A percentile compares a stretch with the other conserved stretches of the same genome.
These are phyloP conservation scores for Orbilia quercus DNA, from an alignment of 2,329 filamentous ascomycete species.

Conservation along the genomic window DNA sequence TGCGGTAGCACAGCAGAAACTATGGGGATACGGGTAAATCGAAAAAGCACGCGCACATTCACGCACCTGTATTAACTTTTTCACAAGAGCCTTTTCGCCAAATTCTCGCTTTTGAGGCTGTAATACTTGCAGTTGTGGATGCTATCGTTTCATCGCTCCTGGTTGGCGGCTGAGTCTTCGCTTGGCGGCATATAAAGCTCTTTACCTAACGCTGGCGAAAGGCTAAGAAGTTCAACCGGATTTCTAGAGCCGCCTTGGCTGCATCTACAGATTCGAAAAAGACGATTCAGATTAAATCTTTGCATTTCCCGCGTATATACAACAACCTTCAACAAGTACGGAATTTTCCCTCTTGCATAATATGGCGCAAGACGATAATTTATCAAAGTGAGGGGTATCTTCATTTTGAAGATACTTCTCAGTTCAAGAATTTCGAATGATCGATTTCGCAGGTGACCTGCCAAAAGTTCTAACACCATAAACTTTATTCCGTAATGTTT, in stretches of 20 bases:
- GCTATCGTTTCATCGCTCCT: neutral
- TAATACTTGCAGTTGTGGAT: slow-evolving; percentile 18
- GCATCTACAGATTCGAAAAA: slow-evolving; percentile 15
- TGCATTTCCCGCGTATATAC: slow-evolving; percentile 14
- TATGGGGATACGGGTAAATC: slow-evolving; percentile 1
- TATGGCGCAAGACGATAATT: slow-evolving; percentile 8
- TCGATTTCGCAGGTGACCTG: slow-evolving; percentile 14
- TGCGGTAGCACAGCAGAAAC: too few relatives aligned
- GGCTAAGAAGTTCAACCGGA: slow-evolving; percentile 16
- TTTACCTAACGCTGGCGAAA: slow-evolving; percentile 5
- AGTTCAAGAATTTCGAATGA: too few relatives aligned
- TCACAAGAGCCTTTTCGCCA: neutral
- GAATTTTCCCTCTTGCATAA: neutral
- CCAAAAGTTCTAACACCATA: slow-evolving; percentile 29
- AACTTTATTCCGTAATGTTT: slow-evolving; percentile 33
- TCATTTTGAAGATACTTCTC: neutral
- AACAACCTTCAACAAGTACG: slow-evolving; percentile 2
- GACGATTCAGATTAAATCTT: slow-evolving; percentile 8
- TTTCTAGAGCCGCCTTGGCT: slow-evolving; percentile 46
- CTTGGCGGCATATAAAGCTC: slow-evolving; percentile 38
- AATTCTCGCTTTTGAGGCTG: too few relatives aligned
- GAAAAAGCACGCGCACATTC: too few relatives aligned
- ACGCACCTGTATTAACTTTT: too few relatives aligned
- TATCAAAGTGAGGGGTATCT: slow-evolving; percentile 21
- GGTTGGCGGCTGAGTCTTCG: slow-evolving; percentile 34